A percentile compares a stretch with the other conserved stretches of the same genome.
Conservation (phyloP, 495 filamentous ascomycete genomes). For the Pseudoneurospora amorphoporcata region DNA sequence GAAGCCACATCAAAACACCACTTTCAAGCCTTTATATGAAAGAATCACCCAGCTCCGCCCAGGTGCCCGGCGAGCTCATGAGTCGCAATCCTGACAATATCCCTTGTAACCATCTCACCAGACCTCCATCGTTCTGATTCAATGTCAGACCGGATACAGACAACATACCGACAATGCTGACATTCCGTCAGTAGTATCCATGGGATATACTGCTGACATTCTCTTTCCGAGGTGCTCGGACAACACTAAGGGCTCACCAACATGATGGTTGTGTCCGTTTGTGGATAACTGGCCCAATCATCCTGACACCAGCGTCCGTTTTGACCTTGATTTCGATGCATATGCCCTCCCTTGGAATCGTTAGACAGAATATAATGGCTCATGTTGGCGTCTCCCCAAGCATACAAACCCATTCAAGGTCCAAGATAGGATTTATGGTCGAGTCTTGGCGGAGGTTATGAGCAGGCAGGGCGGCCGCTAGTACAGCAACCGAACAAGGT, state of each 20-base stretch:
- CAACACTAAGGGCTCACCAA: background rate
- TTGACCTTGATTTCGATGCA: background rate
- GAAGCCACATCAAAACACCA: background rate
- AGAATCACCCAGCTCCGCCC: background rate
- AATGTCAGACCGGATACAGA: background rate
- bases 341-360: background rate
- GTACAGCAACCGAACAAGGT: background rate
- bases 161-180: background rate
- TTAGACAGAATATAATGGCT: background rate
- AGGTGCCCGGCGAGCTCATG: background rate
- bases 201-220: background rate
- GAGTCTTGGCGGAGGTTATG: background rate
- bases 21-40: background rate
- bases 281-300: background rate
- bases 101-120: background rate
- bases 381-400: background rate
- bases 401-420: background rate
- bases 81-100: background rate
- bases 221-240: too few relatives aligned
- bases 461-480: background rate
- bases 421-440: background rate
- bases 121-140: background rate
- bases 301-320: background rate
- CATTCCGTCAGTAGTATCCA: background rate
- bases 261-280: background rate